Conservation (phyloP, 2,329 filamentous ascomycete genomes). For the Zopfia rhizophila region DNA sequence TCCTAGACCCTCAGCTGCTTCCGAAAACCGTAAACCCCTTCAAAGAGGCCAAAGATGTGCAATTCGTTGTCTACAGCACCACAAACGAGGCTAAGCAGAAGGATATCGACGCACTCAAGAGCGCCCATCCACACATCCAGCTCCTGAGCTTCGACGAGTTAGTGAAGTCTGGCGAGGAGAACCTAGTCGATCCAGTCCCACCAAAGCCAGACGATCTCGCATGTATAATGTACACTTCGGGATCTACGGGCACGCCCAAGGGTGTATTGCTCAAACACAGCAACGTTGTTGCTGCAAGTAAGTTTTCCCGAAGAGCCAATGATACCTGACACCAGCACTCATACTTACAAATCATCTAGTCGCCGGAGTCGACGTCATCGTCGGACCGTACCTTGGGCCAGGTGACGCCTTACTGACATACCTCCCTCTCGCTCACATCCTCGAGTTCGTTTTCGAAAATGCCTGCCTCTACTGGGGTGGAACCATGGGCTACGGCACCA, state of each 20-base stretch:
- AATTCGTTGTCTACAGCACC: conserved; percentile 69
- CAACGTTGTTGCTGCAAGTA: conserved; percentile 80
- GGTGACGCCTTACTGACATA: conserved; percentile 88
- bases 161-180: conserved; percentile 67
- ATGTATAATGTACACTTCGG: conserved; percentile 86
- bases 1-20: conserved; percentile 81
- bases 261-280: conserved; percentile 85
- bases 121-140: conserved; percentile 63
- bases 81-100: conserved; percentile 62
- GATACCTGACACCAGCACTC: background rate
- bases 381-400: conserved; percentile 80
- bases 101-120: conserved; percentile 65
- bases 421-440: conserved; percentile 92
- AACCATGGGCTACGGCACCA: conserved; percentile 92
- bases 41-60: conserved; percentile 65
- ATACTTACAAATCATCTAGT: conserved; percentile 53
- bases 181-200: conserved; percentile 75
- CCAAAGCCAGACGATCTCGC: conserved; percentile 81
- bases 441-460: conserved; percentile 97
- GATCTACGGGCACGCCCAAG: conserved; percentile 89
- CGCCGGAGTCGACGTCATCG: conserved; percentile 80
- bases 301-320: conserved; percentile 42
- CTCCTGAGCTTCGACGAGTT: conserved; percentile 67
- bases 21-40: conserved; percentile 64
- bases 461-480: conserved; percentile 88